Base-by-base conservation (phyloP, 2,329 filamentous ascomycete genomes). In the Myriosclerotinia duriaeana region DNA sequence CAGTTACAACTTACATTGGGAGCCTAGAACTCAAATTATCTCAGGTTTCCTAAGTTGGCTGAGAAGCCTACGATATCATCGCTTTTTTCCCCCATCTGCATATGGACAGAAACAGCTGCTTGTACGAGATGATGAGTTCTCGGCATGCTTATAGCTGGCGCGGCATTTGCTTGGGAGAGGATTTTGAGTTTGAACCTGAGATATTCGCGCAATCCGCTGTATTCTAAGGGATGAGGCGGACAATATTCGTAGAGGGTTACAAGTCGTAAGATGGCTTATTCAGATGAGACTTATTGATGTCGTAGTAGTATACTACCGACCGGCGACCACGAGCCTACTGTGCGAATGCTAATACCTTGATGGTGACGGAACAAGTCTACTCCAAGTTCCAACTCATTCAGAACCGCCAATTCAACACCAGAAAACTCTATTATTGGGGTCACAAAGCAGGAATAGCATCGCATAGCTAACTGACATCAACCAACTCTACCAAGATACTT, bases 131-230 rank as follows among this genome's bases (percentile, higher is more conserved):
- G 22, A 38, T 26, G 4, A 59, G 20, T 38, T n/a, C 56, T 60
- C 22, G 56, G 56, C 26, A 60, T 50, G 56, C 56, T 60, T 48
- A 58, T 44, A 38, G 15, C 20, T n/a, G n/a, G 22, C 54, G 54
- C 22, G 54, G 54, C 38, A 44, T 30, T 58, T 44, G 15, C 54
- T 58, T 58, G 38, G 30, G 17, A 48, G 42, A 6, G 14, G 7
- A 7, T 15, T 34, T 34, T 26, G 22, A 38, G 30, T 50, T 50
- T 48, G 20, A 38, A 14, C 44, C 44, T 38, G 15, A 50, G 14
- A 50, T 7, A 26, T 60, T 60, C 56, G 34, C 12, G 44, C 30
- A 60, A 20, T 17, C 14, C 42, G 56, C 44, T 36, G 56, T 34
- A 15, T 22, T 36, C n/a, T 48, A 36, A n/a, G 12, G 30, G 30